Conservation (phyloP, 768 basidiomycete genomes). For the Leccinum broughii region DNA sequence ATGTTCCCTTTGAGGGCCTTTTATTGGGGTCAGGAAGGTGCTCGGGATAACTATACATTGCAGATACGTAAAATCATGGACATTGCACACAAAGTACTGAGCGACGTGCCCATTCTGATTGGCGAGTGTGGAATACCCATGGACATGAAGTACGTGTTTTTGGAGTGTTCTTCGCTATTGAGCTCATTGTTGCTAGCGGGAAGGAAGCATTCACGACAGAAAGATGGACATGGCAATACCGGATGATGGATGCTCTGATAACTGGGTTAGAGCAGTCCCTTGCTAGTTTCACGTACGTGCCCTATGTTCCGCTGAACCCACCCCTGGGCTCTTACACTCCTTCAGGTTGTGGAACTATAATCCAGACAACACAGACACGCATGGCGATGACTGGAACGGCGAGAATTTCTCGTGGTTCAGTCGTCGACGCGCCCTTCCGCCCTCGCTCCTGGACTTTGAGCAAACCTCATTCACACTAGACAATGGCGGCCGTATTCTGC, state of each 20-base stretch:
- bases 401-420: conserved; percentile 98
- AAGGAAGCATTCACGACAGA: conserved; percentile 70
- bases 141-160: conserved; percentile 84
- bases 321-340: neutral
- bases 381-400: conserved; percentile 91
- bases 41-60: conserved; percentile 74
- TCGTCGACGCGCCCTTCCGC: conserved; percentile 53
- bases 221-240: conserved; percentile 77
- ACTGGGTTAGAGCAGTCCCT: conserved; percentile 75
- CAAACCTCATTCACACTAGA: conserved; percentile 74
- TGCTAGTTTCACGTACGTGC: conserved; percentile 81
- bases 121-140: conserved; percentile 96
- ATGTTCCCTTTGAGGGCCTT: conserved; percentile 79
- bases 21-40: conserved; percentile 86
- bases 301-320: neutral
- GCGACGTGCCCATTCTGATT: conserved; percentile 81
- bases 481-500: conserved; percentile 76
- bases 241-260: conserved; percentile 95
- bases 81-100: conserved; percentile 64
- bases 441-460: conserved; percentile 53
- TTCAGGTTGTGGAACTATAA: conserved; percentile 93
- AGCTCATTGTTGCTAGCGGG: conserved; percentile 43
- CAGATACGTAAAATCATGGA: conserved; percentile 83
- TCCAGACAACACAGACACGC: conserved; percentile 73
- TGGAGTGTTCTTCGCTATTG: neutral